A percentile compares a stretch with the other conserved stretches of the same genome.
phyloP scores from a whole-genome alignment of 176 grass and related monocot genomes.

The Hordeum marinum region DNA sequence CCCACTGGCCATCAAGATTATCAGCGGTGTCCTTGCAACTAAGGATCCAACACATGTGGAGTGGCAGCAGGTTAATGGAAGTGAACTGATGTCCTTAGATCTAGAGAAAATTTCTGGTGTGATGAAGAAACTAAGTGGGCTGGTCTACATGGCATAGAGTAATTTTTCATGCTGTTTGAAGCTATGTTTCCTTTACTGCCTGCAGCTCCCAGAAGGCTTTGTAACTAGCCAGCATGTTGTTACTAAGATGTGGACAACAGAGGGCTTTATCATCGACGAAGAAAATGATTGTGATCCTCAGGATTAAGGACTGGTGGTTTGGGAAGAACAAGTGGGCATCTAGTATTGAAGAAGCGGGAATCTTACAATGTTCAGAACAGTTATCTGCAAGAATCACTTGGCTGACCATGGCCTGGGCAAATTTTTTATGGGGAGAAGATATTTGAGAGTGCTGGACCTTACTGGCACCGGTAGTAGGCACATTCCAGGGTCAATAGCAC shows the following conservation, averaged over 20 bases:
- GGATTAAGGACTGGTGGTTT: constrained; percentile 2
- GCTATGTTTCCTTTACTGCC: constrained; percentile 38
- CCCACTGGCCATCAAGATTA: constrained; percentile 25
- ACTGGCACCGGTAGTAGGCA: not conserved
- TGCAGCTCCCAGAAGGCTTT: constrained; percentile 29
- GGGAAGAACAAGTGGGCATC: not conserved
- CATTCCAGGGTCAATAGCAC: constrained; percentile 27
- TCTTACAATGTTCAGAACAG: constrained; percentile 7
- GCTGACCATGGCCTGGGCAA: not conserved
- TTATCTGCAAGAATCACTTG: constrained; percentile 24
- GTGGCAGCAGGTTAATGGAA: constrained; percentile 21
- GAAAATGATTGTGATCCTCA: constrained; percentile 1
- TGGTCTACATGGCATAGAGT: constrained; percentile 37
- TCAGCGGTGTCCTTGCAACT: constrained; percentile 21
- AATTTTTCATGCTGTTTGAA: constrained; percentile 33
- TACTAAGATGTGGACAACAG: constrained; percentile 34
- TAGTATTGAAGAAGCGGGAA: not conserved
- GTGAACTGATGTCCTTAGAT: not conserved
- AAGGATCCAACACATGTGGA: constrained; percentile 5
- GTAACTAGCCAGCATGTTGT: not conserved
- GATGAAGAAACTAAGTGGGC: constrained; percentile 10
- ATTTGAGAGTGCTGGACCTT: constrained; percentile 36
- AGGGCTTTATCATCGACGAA: not conserved
- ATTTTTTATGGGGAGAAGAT: not conserved
- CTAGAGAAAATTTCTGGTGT: not conserved